Conservation (phyloP, 2,329 filamentous ascomycete genomes). For the Knufia fluminis region DNA sequence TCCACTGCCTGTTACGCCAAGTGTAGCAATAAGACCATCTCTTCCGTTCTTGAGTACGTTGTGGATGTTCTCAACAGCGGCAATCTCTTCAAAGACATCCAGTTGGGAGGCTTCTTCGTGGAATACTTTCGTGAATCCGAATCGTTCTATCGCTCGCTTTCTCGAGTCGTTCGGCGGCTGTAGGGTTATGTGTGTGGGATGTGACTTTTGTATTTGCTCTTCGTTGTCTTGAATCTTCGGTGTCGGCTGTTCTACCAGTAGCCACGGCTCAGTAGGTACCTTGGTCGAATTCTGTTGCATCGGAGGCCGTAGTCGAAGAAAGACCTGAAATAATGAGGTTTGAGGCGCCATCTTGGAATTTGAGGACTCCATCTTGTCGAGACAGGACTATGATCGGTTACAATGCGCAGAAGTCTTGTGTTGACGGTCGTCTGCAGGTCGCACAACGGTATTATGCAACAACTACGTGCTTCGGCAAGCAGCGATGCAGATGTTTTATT, state of each 20-base stretch:
- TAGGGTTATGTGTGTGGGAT: conserved; percentile 61
- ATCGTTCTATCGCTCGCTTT: conserved; percentile 82
- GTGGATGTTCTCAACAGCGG: conserved; percentile 47
- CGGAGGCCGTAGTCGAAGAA: conserved; percentile 70
- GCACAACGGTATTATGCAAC: too few relatives aligned
- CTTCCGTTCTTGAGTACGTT: conserved; percentile 76
- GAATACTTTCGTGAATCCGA: conserved; percentile 89
- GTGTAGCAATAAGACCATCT: conserved; percentile 80
- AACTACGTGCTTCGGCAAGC: too few relatives aligned
- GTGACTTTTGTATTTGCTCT: conserved; percentile 28
- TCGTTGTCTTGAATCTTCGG: conserved; percentile 24
- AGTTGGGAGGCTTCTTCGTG: conserved; percentile 76
- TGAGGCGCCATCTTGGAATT: conserved; percentile 17
- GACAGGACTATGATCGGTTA: background rate
- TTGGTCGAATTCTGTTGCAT: conserved; percentile 33
- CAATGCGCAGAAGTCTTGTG: background rate
- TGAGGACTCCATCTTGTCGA: conserved; percentile 16
- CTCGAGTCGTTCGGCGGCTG: conserved; percentile 74
- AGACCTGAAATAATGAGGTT: conserved; percentile 74
- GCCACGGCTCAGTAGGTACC: conserved; percentile 55
- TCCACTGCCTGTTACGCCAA: conserved; percentile 90
- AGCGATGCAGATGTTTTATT: too few relatives aligned
- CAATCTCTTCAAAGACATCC: conserved; percentile 74
- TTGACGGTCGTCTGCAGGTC: background rate
- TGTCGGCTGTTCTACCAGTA: conserved; percentile 60